Percentiles rank a stretch among this genome's conserved stretches.
phyloP scores from a whole-genome alignment of 192 early-diverging fungal genomes.

The Coemansia sp. region DNA sequence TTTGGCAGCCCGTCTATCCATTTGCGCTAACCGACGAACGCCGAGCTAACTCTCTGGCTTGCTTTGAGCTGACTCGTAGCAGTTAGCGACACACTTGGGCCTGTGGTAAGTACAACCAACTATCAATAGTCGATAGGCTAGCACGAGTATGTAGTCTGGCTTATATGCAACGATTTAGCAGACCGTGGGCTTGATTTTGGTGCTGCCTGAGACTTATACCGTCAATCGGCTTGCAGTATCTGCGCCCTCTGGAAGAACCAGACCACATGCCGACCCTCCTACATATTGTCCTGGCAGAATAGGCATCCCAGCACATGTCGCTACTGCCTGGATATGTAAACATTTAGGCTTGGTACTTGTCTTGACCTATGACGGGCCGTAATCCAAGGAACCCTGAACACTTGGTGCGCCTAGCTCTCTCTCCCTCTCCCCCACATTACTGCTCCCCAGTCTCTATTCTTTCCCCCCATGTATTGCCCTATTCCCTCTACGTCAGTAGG shows the following conservation, averaged over 20 bases:
- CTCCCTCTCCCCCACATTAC: constrained; percentile 4
- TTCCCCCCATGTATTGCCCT: neutral
- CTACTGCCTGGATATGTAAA: neutral
- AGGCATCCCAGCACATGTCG: neutral
- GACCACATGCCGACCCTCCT: neutral
- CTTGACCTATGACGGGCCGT: neutral
- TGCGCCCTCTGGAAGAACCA: neutral
- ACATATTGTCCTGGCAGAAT: neutral
- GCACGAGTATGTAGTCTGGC: neutral
- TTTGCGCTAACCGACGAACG: neutral
- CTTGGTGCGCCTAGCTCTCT: neutral
- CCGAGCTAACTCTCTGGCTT: neutral
- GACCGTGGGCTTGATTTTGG: neutral
- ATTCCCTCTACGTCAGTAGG: neutral
- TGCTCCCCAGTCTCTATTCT: neutral
- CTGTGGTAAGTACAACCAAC: neutral
- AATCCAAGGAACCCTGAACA: neutral
- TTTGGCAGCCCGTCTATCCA: neutral
- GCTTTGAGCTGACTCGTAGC: neutral
- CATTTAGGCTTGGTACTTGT: neutral
- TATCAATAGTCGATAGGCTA: neutral
- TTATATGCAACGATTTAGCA: neutral
- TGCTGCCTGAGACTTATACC: neutral
- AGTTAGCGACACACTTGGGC: neutral
- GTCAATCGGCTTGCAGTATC: neutral